These are phyloP conservation scores for Colletotrichum truncatum DNA, from an alignment of 2,329 filamentous ascomycete species.

Conservation along the genomic window DNA sequence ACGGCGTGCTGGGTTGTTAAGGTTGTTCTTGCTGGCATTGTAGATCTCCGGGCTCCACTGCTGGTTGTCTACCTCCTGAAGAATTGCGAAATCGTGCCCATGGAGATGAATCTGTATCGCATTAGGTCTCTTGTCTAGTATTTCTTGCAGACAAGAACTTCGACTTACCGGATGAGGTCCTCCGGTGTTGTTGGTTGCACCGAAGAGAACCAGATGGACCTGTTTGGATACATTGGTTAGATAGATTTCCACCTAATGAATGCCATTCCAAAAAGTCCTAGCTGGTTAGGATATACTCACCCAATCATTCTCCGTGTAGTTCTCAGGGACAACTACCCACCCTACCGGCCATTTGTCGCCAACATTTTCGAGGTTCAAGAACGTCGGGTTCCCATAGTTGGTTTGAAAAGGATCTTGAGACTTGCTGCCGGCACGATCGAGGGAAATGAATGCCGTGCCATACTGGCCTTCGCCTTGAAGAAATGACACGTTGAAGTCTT, in stretches of 20 bases:
- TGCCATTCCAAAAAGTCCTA: no score
- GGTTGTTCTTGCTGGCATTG: constrained; percentile 41
- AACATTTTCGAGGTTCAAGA: constrained; percentile 34
- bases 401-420: constrained; percentile 36
- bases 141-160: not conserved
- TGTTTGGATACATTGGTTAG: not conserved
- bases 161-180: constrained; percentile 13
- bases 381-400: constrained; percentile 53
- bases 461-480: constrained; percentile 5
- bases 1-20: constrained; percentile 56
- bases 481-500: constrained; percentile 2
- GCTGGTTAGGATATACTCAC: no score
- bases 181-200: not conserved
- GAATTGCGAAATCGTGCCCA: constrained; percentile 58
- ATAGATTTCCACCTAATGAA: not conserved
- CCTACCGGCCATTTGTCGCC: constrained; percentile 16
- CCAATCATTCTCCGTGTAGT: constrained; percentile 30
- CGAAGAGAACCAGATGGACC: constrained; percentile 7
- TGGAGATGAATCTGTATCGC: constrained; percentile 52
- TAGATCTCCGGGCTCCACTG: constrained; percentile 21
- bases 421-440: not conserved
- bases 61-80: constrained; percentile 39
- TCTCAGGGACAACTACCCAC: constrained; percentile 32
- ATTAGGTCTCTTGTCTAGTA: not conserved
- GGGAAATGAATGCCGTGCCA: constrained; percentile 36